phyloP scores from a whole-genome alignment of 345 rosid genomes.

The Eutrema japonicum region DNA sequence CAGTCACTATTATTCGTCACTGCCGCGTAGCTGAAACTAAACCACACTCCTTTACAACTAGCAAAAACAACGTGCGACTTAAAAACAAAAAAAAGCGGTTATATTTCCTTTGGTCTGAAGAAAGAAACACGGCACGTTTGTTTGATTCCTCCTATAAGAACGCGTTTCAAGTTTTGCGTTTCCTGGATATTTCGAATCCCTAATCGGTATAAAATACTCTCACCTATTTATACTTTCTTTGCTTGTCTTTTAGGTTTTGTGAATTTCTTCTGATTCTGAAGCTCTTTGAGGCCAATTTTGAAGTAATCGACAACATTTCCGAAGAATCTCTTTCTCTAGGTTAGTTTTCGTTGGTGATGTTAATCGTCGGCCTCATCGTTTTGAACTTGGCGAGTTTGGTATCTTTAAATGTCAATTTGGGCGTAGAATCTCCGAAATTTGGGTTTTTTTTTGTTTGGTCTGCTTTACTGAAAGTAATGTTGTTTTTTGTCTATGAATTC shows the following conservation, averaged over 20 bases:
- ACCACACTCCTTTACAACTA: constrained; percentile 26
- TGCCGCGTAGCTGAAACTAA: constrained; percentile 35
- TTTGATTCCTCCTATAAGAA: constrained; percentile 26
- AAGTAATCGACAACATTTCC: constrained; percentile 2
- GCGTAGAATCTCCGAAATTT: not conserved
- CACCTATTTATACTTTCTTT: constrained; percentile 29
- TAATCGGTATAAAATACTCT: constrained; percentile 2
- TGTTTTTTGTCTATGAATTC: not conserved
- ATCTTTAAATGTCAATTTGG: not conserved
- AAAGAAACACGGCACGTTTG: constrained; percentile 34
- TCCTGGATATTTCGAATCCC: constrained; percentile 17
- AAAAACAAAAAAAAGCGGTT: not conserved
- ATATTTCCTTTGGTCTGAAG: not conserved
- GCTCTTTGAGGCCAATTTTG: constrained; percentile 17
- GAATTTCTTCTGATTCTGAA: not conserved
- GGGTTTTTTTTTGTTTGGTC: too few species aligned
- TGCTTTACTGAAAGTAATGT: not conserved
- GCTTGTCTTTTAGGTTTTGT: not conserved
- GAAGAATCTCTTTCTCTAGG: constrained; percentile 30
- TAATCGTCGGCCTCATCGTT: too few species aligned
- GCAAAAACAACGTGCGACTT: constrained; percentile 26
- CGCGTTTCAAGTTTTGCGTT: constrained; percentile 16
- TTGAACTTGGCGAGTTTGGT: constrained; percentile 1
- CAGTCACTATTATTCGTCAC: not conserved
- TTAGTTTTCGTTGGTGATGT: not conserved